Evolutionary conservation across 371 early-diverging fungal genomes (phyloP).

Genomic region (Rhizopus stolonifer): DNA sequence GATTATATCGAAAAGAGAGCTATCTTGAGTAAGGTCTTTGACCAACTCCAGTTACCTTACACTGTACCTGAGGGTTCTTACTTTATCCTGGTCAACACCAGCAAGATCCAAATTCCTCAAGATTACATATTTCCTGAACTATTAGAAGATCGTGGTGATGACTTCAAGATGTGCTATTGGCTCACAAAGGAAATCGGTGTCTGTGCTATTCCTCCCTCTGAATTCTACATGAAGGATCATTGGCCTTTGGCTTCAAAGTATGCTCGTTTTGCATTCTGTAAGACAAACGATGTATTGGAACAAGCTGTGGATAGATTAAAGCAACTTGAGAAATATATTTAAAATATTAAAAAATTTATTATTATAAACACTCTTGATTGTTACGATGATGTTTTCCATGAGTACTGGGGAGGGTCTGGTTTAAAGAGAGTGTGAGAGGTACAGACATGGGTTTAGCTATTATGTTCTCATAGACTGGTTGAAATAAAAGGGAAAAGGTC

Average conservation of each 20-base stretch:
- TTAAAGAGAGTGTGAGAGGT: constrained; percentile 7
- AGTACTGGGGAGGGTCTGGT: not conserved
- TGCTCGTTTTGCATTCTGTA: constrained; percentile 94
- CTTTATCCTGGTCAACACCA: constrained; percentile 87
- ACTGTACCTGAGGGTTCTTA: constrained; percentile 92
- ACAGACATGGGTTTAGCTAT: constrained; percentile 1
- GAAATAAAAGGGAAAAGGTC: constrained; percentile 15
- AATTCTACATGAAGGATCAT: constrained; percentile 82
- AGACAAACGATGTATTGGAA: constrained; percentile 82
- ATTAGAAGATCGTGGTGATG: constrained; percentile 63
- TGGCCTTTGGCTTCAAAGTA: constrained; percentile 71
- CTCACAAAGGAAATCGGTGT: constrained; percentile 90
- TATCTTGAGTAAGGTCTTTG: constrained; percentile 70
- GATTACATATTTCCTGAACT: constrained; percentile 65
- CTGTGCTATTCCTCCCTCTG: constrained; percentile 89
- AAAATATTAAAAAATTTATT: not conserved
- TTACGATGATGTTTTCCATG: not conserved
- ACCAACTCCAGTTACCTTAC: constrained; percentile 71
- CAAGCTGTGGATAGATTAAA: constrained; percentile 73
- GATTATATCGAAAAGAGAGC: constrained; percentile 75
- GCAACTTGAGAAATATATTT: constrained; percentile 61
- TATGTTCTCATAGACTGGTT: constrained; percentile 11
- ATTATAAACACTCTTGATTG: not conserved
- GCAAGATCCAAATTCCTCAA: constrained; percentile 64
- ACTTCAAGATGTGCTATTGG: constrained; percentile 86